Evolutionary conservation across 1,284 basidiomycete genomes (phyloP), one percentile per base, ranked within the genome.

Genomic region (Cryptococcus sp.): DNA sequence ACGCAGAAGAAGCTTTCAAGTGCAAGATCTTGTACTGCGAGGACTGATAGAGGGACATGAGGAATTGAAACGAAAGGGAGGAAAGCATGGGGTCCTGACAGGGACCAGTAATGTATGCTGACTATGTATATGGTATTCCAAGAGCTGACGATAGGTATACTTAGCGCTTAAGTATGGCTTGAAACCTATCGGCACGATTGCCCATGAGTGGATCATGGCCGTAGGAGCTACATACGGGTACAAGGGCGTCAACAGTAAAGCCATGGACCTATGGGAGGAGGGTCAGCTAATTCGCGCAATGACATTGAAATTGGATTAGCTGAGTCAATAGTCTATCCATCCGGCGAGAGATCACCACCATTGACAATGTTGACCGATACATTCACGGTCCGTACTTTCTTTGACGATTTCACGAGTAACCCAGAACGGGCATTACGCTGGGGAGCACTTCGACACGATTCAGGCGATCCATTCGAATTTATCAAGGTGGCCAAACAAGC

Each of bases 131-230:
- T 50, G 43, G 28, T 41, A 47, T 44, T 32, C 42, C 52, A n/a
- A 39, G 50, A 41, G 56, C 37, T 51, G 44, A 11, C 7, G 28
- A 18, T 63, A 92, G 88, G 83, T 87, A 14, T 83, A 89, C 68
- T 79, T 94, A 22, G 91, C 92, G 1, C 80, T 80, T 54, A 86
- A 85, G 68, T 84, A 91, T 64, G 78, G 78, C 22, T 55, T 91
- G 14, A 71, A 72, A 31, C 85, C 87, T 0, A 79, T 88, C 28
- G 91, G 91, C 1, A 93, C 91, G 1, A 91, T 94, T 47, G 90
- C 89, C 9, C 91, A 94, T 70, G 91, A 97, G 76, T 94, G 91
- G 89, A 91, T 90, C 68, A 97, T 97, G 92, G 92, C 86, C 43
- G 80, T 93, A 48, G 91, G 85, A 9, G 90, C 91, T 2, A 66